Percentiles rank a stretch among this genome's conserved stretches.
phyloP scores from a whole-genome alignment of 345 rosid genomes.

The Syzygium aqueum region DNA sequence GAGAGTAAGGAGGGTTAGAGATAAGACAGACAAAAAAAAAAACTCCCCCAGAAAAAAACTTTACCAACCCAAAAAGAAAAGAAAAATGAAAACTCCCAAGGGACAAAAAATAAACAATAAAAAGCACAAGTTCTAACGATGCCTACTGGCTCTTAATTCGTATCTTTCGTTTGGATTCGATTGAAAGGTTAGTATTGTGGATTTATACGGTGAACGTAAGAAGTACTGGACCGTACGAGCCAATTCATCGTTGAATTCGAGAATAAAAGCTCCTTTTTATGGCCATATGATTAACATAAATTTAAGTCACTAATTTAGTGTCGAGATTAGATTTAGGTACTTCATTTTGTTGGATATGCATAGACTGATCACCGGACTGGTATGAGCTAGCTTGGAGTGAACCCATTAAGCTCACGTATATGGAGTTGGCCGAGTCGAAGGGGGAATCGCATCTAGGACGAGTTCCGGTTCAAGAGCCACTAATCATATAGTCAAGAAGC shows the following conservation, averaged over 20 bases:
- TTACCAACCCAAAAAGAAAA: too few species aligned
- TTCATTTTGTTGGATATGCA: not conserved
- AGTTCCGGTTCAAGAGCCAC: not conserved
- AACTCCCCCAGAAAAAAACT: too few species aligned
- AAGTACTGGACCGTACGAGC: not conserved
- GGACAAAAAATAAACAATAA: not conserved
- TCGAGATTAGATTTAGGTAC: not conserved
- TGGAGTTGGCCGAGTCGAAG: not conserved
- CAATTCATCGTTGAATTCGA: not conserved
- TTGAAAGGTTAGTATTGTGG: not conserved
- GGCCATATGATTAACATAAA: not conserved
- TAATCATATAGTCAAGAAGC: not conserved
- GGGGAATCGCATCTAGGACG: not conserved
- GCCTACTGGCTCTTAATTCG: not conserved
- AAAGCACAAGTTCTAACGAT: not conserved
- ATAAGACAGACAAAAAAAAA: too few species aligned
- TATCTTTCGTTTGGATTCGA: not conserved
- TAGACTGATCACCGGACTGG: not conserved
- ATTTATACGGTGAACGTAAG: not conserved
- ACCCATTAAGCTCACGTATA: not conserved
- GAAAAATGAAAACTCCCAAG: not conserved
- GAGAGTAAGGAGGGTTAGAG: too few species aligned
- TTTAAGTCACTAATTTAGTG: not conserved
- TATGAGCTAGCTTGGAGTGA: not conserved
- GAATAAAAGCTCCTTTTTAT: not conserved